Base-by-base conservation (phyloP, 148 eudicot species). In the Spergularia bocconei region DNA sequence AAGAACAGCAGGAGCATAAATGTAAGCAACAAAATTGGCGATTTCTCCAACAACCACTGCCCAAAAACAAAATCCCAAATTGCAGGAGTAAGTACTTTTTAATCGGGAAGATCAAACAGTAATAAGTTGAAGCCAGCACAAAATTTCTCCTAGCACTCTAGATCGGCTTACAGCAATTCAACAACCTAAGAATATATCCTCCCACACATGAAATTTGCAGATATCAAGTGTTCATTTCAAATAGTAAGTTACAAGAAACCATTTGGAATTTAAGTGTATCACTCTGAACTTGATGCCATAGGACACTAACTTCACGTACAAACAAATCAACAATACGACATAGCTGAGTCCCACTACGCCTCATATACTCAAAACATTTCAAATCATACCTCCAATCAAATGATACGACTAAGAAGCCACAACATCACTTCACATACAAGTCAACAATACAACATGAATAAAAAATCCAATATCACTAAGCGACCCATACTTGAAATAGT, bases 1-100 rank as follows among this genome's bases (percentile, higher is more conserved):
- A 67, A 93, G 94, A 76, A 87, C 97, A 79, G 97, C 98, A 76
- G 97, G 98, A 72, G 98, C 98, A 87, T 93, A 93, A 13, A 89
- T 90, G 81, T 90, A 90, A 73, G 97, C 97, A 74, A 90, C 77
- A 80, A 91, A 91, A 87, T 91, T 91, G 67, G 93, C 92, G 69
- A 90, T 78, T 80, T 91, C 97, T 77, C 97, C 97, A 74, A 87
- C 86, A 81, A 91, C 80, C 97, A 90, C 97, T 91, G 92, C 78
- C 61, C 71, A 72, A 73, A 69, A 64, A 71, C 23, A 48, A 67
- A 64, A 74, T 25, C 64, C 70, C 65, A 57, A 73, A 44, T 57
- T 78, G 65, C 74, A 67, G 16, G 69, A 66, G 33, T 76, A 53
- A 79, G 73, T 53, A 72, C 33, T 47, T 75, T 75, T 44, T 13